These are phyloP conservation scores for Aureobasidium sp. DNA, from an alignment of 2,329 filamentous ascomycete species.

Conservation along the genomic window DNA sequence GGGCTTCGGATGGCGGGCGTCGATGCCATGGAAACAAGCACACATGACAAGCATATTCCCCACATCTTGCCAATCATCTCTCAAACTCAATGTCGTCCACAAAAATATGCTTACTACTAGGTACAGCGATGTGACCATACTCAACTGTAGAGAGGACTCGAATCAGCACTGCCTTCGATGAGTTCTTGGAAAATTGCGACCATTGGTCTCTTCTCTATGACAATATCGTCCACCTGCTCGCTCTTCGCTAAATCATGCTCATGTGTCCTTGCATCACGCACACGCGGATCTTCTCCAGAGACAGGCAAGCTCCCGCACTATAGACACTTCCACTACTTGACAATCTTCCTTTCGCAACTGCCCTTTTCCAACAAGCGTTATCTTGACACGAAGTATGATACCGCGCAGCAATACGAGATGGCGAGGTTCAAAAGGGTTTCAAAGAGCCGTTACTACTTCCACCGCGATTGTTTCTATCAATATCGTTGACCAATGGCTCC, in stretches of 20 bases:
- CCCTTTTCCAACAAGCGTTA: constrained; percentile 7
- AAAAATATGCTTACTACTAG: too few species aligned
- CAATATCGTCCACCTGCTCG: too few species aligned
- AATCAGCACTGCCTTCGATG: too few species aligned
- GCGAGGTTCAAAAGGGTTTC: not conserved
- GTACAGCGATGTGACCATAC: too few species aligned
- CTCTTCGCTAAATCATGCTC: not conserved
- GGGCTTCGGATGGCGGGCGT: not conserved
- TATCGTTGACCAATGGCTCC: not conserved
- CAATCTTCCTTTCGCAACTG: not conserved
- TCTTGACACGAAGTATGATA: not conserved
- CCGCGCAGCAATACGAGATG: not conserved
- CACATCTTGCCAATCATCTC: not conserved
- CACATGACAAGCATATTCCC: not conserved
- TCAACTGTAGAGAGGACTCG: not conserved
- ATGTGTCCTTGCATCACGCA: not conserved
- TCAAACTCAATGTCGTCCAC: not conserved
- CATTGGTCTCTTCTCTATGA: not conserved
- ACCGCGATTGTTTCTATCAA: not conserved
- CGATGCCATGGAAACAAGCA: not conserved
- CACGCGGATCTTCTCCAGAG: not conserved
- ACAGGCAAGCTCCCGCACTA: not conserved
- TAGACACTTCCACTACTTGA: not conserved
- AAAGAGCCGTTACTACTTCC: not conserved
- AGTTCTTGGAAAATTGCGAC: too few species aligned